Conservation (phyloP, 2,329 filamentous ascomycete genomes). For the Aspergillus quadricinctus region DNA sequence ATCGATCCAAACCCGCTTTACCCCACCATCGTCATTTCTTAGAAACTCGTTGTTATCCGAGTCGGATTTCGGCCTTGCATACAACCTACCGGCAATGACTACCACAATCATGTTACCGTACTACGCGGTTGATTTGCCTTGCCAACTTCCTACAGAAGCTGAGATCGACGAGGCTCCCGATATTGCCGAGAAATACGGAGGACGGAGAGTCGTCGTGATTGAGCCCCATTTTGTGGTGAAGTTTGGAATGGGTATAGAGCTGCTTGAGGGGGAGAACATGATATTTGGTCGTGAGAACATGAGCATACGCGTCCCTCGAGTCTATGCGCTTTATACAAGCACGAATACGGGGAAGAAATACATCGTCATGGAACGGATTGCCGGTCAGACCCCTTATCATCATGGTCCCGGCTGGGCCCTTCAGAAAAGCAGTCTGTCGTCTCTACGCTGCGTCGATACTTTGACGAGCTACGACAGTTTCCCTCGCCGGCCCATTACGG, state of each 20-base stretch:
- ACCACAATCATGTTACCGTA: too few relatives aligned
- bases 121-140: too few relatives aligned
- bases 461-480: conserved; percentile 22
- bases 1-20: too few relatives aligned
- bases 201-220: too few relatives aligned
- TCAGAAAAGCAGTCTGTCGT: conserved; percentile 21
- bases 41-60: too few relatives aligned
- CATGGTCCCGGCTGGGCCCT: conserved; percentile 17
- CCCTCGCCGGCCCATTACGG: conserved; percentile 23
- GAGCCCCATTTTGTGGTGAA: neutral
- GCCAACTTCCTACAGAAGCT: too few relatives aligned
- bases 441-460: conserved; percentile 13
- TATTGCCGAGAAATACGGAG: too few relatives aligned
- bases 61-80: too few relatives aligned
- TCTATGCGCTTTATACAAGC: conserved; percentile 29
- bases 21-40: too few relatives aligned
- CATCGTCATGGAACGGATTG: conserved; percentile 29
- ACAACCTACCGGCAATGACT: too few relatives aligned
- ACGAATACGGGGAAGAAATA: conserved; percentile 18
- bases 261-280: conserved; percentile 32
- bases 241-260: conserved; percentile 20
- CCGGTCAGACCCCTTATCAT: conserved; percentile 17
- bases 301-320: conserved; percentile 23
- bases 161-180: too few relatives aligned
- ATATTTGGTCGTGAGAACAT: conserved; percentile 24